phyloP scores from a whole-genome alignment of 1,284 basidiomycete genomes.

The Papiliotrema fonsecae region DNA sequence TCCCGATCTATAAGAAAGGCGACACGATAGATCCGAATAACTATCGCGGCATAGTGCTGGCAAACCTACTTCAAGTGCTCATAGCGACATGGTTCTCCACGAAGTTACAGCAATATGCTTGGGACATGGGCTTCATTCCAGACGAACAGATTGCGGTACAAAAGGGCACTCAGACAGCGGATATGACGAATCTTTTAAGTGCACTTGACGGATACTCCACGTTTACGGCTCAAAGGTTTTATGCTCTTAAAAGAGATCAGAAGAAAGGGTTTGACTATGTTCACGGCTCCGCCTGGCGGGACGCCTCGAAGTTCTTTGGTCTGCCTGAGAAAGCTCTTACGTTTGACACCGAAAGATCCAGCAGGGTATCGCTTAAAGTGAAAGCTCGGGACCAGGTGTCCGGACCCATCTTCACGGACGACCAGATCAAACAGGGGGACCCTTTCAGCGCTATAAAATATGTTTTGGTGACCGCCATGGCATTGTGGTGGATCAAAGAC shows the following conservation, averaged over 20 bases:
- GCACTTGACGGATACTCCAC: constrained; percentile 25
- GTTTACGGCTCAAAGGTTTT: constrained; percentile 11
- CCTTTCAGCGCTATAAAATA: constrained; percentile 35
- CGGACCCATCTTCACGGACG: constrained; percentile 48
- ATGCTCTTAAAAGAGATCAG: constrained; percentile 8
- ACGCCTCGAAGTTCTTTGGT: constrained; percentile 41
- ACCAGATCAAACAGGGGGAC: constrained; percentile 42
- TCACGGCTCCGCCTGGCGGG: constrained; percentile 37
- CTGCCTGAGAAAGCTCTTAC: constrained; percentile 25
- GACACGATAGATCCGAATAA: constrained; percentile 29
- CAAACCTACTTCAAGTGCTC: constrained; percentile 23
- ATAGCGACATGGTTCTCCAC: neutral
- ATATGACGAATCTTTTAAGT: constrained; percentile 35
- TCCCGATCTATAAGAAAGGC: constrained; percentile 40
- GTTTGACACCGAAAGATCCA: constrained; percentile 34
- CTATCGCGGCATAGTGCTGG: constrained; percentile 31
- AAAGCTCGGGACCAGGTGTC: constrained; percentile 23
- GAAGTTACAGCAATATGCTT: constrained; percentile 23
- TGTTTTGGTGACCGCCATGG: constrained; percentile 37
- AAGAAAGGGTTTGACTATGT: constrained; percentile 34
- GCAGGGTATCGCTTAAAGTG: constrained; percentile 16
- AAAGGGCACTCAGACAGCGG: constrained; percentile 35
- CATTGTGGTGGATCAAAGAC: constrained; percentile 29
- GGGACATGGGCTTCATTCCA: constrained; percentile 23
- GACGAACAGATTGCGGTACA: constrained; percentile 40